Conservation (phyloP, 768 basidiomycete genomes). For the Tulasnella sp. region DNA sequence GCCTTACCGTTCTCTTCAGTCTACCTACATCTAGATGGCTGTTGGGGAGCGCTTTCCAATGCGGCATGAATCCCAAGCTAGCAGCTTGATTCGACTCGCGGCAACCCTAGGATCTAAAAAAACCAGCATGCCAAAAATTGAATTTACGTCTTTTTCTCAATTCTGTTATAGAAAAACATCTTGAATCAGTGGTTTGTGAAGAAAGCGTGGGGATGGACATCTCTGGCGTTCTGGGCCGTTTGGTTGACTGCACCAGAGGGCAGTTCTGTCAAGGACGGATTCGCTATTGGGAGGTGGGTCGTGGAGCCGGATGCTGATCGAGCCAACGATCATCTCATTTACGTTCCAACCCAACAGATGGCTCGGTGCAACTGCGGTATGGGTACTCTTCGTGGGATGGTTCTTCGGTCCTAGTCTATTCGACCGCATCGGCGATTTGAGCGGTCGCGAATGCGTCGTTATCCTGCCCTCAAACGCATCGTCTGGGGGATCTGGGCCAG, state of each 20-base stretch:
- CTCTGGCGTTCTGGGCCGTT: constrained; percentile 47
- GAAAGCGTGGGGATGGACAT: constrained; percentile 84
- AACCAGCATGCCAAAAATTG: not conserved
- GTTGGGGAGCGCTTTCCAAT: too few relatives aligned
- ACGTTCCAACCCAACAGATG: constrained; percentile 35
- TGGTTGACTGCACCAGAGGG: constrained; percentile 45
- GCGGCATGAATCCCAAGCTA: too few relatives aligned
- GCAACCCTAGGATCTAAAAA: too few relatives aligned
- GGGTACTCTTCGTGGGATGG: constrained; percentile 71
- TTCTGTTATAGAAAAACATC: constrained; percentile 64
- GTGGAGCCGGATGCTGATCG: constrained; percentile 20
- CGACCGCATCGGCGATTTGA: constrained; percentile 48
- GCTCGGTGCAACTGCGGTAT: constrained; percentile 47
- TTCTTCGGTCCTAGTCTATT: constrained; percentile 78
- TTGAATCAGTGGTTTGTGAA: constrained; percentile 87
- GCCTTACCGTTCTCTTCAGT: too few relatives aligned
- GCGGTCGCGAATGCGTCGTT: constrained; percentile 72
- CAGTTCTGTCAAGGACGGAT: constrained; percentile 14
- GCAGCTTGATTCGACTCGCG: too few relatives aligned
- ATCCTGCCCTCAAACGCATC: constrained; percentile 33
- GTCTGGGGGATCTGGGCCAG: not conserved
- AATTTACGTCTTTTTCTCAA: constrained; percentile 58
- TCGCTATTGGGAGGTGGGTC: not conserved
- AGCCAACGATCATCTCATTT: not conserved
- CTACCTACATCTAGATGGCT: too few relatives aligned